These are phyloP conservation scores for Sordaria brevicollis DNA, from an alignment of 495 filamentous ascomycete species.

Conservation along the genomic window DNA sequence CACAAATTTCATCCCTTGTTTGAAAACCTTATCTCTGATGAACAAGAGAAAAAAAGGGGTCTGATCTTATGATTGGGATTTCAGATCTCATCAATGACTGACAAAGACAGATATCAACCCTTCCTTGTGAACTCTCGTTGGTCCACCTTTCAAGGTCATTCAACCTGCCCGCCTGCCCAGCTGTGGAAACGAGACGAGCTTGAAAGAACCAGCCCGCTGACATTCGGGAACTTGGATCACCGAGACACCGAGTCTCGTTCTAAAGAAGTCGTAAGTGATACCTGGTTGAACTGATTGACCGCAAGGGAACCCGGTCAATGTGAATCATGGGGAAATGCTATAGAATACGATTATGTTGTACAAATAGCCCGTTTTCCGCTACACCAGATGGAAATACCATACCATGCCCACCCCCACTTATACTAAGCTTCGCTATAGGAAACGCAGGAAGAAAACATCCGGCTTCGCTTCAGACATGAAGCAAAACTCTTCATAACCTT, in stretches of 20 bases:
- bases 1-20: not conserved
- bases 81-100: not conserved
- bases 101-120: not conserved
- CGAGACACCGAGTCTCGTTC: not conserved
- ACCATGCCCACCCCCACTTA: too few relatives aligned
- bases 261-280: not conserved
- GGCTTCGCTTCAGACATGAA: too few relatives aligned
- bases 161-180: not conserved
- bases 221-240: not conserved
- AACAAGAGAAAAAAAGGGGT: not conserved
- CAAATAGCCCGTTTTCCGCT: not conserved
- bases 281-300: not conserved
- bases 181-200: not conserved
- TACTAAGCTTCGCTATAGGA: not conserved
- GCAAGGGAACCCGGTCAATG: not conserved
- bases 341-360: not conserved
- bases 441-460: too few relatives aligned
- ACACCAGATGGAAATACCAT: not conserved
- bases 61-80: not conserved
- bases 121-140: not conserved
- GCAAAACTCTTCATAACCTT: too few relatives aligned
- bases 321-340: not conserved
- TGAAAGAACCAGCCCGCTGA: not conserved
- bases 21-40: not conserved
- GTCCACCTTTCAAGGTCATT: not conserved